These are phyloP conservation scores for Colletotrichum plurivorum DNA, from an alignment of 2,329 filamentous ascomycete species.

Conservation along the genomic window DNA sequence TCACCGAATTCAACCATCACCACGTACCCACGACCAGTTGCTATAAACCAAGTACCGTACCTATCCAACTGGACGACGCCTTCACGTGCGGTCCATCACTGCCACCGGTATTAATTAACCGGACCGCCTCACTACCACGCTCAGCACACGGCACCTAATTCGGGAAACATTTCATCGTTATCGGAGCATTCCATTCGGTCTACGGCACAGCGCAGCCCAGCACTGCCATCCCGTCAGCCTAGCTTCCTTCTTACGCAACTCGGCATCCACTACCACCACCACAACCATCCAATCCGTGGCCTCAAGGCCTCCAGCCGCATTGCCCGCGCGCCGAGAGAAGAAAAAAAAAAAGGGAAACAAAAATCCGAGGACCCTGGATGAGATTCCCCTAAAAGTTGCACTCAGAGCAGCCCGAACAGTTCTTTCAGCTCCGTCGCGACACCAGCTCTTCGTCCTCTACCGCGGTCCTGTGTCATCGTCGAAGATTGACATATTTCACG, in stretches of 20 bases:
- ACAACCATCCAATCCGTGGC: slow-evolving; percentile 20
- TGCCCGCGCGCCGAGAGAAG: slow-evolving; percentile 8
- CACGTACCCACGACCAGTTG: too few species aligned
- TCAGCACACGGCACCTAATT: neutral
- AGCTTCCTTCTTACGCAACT: slow-evolving; percentile 9
- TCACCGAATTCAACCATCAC: neutral
- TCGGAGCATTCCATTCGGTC: neutral
- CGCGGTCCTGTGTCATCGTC: neutral
- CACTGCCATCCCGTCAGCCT: slow-evolving; percentile 16
- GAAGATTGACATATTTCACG: neutral
- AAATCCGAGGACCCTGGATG: slow-evolving; percentile 9
- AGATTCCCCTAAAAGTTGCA: neutral
- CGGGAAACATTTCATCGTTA: neutral
- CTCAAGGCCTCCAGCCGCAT: slow-evolving; percentile 19
- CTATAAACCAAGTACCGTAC: too few species aligned
- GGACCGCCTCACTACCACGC: too few species aligned
- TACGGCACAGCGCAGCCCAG: slow-evolving; percentile 9
- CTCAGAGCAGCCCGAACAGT: neutral
- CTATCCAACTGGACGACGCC: neutral
- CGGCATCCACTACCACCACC: neutral
- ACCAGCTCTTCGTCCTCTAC: neutral
- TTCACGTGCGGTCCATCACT: neutral
- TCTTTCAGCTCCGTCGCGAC: neutral
- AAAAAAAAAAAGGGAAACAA: slow-evolving; percentile 7
- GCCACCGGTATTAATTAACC: too few species aligned